Evolutionary conservation across 2,329 filamentous ascomycete genomes (phyloP).

Genomic region (Didymella glomerata): DNA sequence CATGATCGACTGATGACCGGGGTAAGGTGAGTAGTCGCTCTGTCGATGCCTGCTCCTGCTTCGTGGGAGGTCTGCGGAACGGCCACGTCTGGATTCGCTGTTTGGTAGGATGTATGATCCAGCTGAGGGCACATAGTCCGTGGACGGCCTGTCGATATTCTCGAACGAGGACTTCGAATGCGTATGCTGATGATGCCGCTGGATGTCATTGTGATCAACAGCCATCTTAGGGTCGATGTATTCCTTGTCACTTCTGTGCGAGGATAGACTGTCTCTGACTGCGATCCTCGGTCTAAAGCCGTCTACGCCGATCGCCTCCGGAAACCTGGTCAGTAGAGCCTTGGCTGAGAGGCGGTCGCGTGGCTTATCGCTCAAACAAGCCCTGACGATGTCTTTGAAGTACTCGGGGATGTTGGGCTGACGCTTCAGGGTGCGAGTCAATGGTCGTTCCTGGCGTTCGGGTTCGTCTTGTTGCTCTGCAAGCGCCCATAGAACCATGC

Average conservation of each 20-base stretch:
- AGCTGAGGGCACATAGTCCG: constrained; percentile 56
- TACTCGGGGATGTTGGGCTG: constrained; percentile 73
- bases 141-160: constrained; percentile 48
- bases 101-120: constrained; percentile 54
- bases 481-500: constrained; percentile 95
- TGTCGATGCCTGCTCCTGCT: constrained; percentile 40
- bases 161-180: constrained; percentile 45
- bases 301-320: constrained; percentile 30
- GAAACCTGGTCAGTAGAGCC: constrained; percentile 64
- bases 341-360: constrained; percentile 76
- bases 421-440: constrained; percentile 46
- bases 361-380: constrained; percentile 79
- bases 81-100: constrained; percentile 34
- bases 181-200: constrained; percentile 39
- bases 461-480: constrained; percentile 90
- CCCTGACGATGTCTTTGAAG: constrained; percentile 77
- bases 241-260: constrained; percentile 56
- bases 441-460: constrained; percentile 77
- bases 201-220: constrained; percentile 56
- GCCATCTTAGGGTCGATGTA: constrained; percentile 58
- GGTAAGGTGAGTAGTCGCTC: constrained; percentile 49
- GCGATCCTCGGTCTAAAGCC: constrained; percentile 27
- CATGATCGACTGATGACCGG: constrained; percentile 49
- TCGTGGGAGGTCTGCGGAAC: constrained; percentile 31
- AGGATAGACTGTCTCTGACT: constrained; percentile 49